Base-by-base conservation (phyloP, 2,329 filamentous ascomycete species). In the Penicillium palitans region DNA sequence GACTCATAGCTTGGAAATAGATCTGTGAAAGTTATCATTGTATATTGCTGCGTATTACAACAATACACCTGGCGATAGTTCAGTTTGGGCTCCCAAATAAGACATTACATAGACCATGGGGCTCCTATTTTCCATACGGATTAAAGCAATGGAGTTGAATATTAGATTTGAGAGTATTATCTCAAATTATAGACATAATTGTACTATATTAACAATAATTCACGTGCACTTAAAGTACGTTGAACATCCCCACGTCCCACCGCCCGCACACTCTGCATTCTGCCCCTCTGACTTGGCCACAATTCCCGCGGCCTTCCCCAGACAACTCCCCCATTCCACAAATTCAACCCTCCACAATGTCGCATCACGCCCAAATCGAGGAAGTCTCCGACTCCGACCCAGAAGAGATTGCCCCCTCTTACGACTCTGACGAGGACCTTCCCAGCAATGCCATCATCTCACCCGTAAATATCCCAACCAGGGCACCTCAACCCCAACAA, bases 371-470 rank as follows among this genome's bases (percentile, higher is more conserved):
- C 60, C 88, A 89, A 61, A 88, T 98, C 76, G 95, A 99, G 83
- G 95, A 98, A 78, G 88, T 97, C 62, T 91, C 88, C 60, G 91
- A 96, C 81, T 91, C 90, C 15, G 93, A 98, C 79, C 91, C 93
- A 53, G 90, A 91, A 63, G 92, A 96, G 78, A 89, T 88, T 75
- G 90, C 95, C 78, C 90, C 93, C 69, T 79, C 80, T 63, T 86
- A 89, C 61, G 85, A 86, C 66, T 83, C 79, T 6, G 55, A 58
- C 10, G 50, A 54, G 25, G 55, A 54, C 63, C 75, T 80, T 57
- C 72, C 76, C 52, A 69, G 68, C 41, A 65, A 75, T 58, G 67
- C 74, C 58, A 72, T 78, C 60, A 73, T 75, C 60, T 72, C 74
- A 40, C 72, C 76, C 44, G 70, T 71, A 51, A 70, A 67, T 45